Conservation (phyloP, 768 basidiomycete genomes). For the Boletus patriciae region DNA sequence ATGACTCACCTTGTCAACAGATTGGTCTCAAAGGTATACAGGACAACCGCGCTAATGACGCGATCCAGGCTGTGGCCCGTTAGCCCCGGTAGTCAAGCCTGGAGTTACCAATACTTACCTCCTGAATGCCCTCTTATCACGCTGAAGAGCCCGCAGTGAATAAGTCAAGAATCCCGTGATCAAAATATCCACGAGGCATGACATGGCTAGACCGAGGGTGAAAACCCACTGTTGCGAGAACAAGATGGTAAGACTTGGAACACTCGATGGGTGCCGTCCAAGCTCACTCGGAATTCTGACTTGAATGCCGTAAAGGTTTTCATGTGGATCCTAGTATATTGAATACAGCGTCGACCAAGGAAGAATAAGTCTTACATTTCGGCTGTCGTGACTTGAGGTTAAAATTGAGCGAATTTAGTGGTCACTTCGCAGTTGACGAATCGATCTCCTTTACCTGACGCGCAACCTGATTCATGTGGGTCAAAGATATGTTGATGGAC, state of each 20-base stretch:
- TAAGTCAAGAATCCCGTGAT: constrained; percentile 47
- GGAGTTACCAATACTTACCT: constrained; percentile 25
- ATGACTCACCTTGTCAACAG: constrained; percentile 43
- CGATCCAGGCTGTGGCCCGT: constrained; percentile 41
- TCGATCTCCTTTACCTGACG: constrained; percentile 25
- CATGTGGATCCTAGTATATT: constrained; percentile 25
- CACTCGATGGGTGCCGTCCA: not conserved
- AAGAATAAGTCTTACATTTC: constrained; percentile 28
- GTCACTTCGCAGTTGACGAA: constrained; percentile 1
- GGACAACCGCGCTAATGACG: constrained; percentile 46
- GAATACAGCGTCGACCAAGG: not conserved
- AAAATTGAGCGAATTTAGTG: constrained; percentile 18
- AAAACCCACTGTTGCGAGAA: constrained; percentile 44
- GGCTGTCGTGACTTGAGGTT: constrained; percentile 25
- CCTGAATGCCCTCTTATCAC: constrained; percentile 40
- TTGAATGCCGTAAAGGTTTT: constrained; percentile 27
- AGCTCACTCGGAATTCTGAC: constrained; percentile 22
- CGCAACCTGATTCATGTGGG: constrained; percentile 33
- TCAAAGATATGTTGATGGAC: not conserved
- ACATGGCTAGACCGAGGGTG: constrained; percentile 51
- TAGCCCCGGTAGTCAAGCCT: not conserved
- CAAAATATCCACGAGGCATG: constrained; percentile 49
- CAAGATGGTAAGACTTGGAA: not conserved
- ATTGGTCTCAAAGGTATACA: constrained; percentile 56
- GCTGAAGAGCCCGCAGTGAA: constrained; percentile 41